Base-by-base conservation (phyloP, 305 asterid genomes). In the Solanum hybrid region DNA sequence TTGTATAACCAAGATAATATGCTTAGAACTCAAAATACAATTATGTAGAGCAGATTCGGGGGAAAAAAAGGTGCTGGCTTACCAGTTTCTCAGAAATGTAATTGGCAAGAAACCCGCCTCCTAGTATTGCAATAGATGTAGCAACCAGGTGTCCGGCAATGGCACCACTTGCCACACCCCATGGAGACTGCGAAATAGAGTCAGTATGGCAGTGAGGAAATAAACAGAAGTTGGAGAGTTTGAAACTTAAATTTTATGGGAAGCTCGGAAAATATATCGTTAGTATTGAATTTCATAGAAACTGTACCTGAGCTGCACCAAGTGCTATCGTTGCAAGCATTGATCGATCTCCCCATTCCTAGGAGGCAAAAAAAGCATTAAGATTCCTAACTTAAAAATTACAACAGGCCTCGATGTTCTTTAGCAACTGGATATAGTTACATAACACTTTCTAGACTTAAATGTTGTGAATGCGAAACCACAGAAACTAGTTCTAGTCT, bases 261-360 rank as follows among this genome's bases (percentile, higher is more conserved):
- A 38, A 26, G 4, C 41, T 80, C 27, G 51, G 15, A 38, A 83
- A 84, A 70, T 1, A 51, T 31, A 4, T 24, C 1, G 24, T 29
- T 78, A 13, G 57, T 8, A 6, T 45, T 12, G 39, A 86, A 88
- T 77, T n/a, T 26, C 78, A 15, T 13, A 85, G 70, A 89, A 80
- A 88, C 31, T 70, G 87, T 92, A 96, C 99, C 98, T 95, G 99
- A 76, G 99, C 99, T 68, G 99, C 99, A 75, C 98, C 98, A 22
- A 96, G 95, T 86, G 98, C 99, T 92, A 97, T 95, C 13, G 99
- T 97, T 41, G 99, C 98, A 75, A 97, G 96, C 99, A 97, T 97
- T 5, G 98, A 97, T 14, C 99, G 98, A 90, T 97, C 99, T 90
- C 99, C 99, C 99, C 99, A 96, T 96, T 97, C 99, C 99, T 96